phyloP scores from a whole-genome alignment of 768 basidiomycete genomes.

The Mycena haematopus region DNA sequence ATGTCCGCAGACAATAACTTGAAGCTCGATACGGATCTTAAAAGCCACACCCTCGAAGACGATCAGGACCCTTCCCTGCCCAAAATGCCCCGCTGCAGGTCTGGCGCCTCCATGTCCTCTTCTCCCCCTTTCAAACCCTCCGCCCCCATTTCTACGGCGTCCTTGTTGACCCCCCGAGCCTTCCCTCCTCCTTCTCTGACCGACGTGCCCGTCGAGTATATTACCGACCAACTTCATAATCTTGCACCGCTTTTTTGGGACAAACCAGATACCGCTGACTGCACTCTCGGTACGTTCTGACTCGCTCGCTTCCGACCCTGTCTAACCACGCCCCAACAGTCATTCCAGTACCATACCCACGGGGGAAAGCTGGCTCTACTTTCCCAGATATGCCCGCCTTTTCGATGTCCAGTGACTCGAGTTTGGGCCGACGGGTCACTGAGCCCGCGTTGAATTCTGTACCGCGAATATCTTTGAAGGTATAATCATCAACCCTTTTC shows the following conservation, averaged over 20 bases:
- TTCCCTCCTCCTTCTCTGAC: constrained; percentile 70
- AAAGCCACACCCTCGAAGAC: constrained; percentile 12
- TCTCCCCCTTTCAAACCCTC: constrained; percentile 28
- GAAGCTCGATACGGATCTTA: constrained; percentile 11
- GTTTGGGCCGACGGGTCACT: constrained; percentile 54
- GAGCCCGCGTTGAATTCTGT: constrained; percentile 56
- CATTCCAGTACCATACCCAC: constrained; percentile 55
- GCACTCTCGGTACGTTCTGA: constrained; percentile 67
- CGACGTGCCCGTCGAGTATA: constrained; percentile 75
- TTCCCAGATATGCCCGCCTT: constrained; percentile 39
- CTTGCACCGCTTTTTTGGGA: constrained; percentile 77
- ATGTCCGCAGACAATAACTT: constrained; percentile 28
- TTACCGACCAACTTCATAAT: constrained; percentile 69
- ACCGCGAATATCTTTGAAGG: constrained; percentile 68
- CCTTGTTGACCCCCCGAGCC: constrained; percentile 59
- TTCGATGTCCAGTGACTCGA: constrained; percentile 43
- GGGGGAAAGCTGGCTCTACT: constrained; percentile 39
- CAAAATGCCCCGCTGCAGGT: constrained; percentile 33
- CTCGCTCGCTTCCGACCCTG: background rate
- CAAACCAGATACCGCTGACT: constrained; percentile 77
- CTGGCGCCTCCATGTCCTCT: constrained; percentile 17
- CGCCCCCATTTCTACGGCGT: constrained; percentile 26
- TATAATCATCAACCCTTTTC: constrained; percentile 38
- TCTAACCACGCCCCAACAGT: constrained; percentile 41
- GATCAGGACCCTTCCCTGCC: constrained; percentile 24